Conservation (phyloP, 1,139 yeast genomes). For the Zygoascus hellenicus region DNA sequence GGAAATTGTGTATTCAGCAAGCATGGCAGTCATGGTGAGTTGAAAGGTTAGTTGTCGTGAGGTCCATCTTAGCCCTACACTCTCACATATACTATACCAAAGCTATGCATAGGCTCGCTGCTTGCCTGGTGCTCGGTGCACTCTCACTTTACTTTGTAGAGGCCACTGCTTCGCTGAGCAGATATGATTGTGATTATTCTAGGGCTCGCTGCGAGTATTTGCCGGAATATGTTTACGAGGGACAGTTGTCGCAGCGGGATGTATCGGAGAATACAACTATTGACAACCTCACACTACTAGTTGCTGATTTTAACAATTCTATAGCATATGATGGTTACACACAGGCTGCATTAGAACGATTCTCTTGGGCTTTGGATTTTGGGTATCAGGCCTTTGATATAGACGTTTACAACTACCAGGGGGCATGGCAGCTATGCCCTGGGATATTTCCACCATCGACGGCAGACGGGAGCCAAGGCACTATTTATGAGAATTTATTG, state of each 20-base stretch:
- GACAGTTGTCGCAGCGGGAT: slow-evolving; percentile 65
- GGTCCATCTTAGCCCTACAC: background rate
- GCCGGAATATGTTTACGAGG: slow-evolving; percentile 31
- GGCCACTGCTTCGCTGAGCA: background rate
- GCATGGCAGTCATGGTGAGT: background rate
- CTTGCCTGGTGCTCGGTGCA: no score
- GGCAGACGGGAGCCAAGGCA: slow-evolving; percentile 7
- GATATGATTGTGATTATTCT: slow-evolving; percentile 12
- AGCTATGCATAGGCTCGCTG: background rate
- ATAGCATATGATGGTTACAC: slow-evolving; percentile 55
- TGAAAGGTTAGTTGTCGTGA: background rate
- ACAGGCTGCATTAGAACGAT: slow-evolving; percentile 35
- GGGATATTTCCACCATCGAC: slow-evolving; percentile 13
- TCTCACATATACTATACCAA: background rate
- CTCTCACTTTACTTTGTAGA: no score
- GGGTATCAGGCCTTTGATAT: slow-evolving; percentile 53
- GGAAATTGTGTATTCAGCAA: slow-evolving; percentile 1
- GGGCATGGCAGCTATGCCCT: slow-evolving; percentile 70
- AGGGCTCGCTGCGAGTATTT: slow-evolving; percentile 14
- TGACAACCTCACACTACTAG: slow-evolving; percentile 52
- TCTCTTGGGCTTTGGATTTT: slow-evolving; percentile 40
- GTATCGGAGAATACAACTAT: slow-evolving; percentile 50
- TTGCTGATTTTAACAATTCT: slow-evolving; percentile 49
- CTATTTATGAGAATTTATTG: slow-evolving; percentile 5
- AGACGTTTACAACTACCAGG: slow-evolving; percentile 64